Percentiles rank a stretch among this genome's conserved stretches.
Evolutionary conservation across 2,329 filamentous ascomycete species (phyloP).

Genomic region (Hansfordia pulvinata): DNA sequence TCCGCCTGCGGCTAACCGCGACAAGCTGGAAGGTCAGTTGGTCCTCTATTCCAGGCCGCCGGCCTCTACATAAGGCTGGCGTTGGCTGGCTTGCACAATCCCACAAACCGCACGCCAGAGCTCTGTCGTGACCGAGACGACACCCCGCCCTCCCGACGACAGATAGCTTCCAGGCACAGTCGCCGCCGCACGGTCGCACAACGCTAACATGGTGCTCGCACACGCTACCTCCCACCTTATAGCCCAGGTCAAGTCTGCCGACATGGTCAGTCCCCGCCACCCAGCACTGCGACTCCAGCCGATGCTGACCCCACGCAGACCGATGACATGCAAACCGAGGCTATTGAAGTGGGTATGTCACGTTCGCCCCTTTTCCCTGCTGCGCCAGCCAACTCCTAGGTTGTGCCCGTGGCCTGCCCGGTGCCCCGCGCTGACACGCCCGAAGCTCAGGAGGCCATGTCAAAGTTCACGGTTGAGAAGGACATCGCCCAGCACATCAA

Average conservation of each 20-base stretch:
- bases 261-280: constrained; percentile 60
- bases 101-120: no score
- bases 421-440: constrained; percentile 4
- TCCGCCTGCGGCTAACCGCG: constrained; percentile 8
- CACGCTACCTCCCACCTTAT: constrained; percentile 6
- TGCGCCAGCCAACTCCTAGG: background rate
- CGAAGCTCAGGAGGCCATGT: constrained; percentile 48
- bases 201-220: no score
- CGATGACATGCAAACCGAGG: constrained; percentile 94
- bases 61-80: no score
- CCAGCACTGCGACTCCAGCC: constrained; percentile 4
- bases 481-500: constrained; percentile 24
- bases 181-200: no score
- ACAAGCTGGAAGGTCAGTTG: constrained; percentile 19
- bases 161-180: no score
- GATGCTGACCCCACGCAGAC: constrained; percentile 43
- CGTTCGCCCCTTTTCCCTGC: no score
- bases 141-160: no score
- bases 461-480: constrained; percentile 50
- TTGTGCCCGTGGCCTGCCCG: constrained; percentile 5
- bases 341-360: constrained; percentile 81
- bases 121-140: no score
- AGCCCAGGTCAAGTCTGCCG: constrained; percentile 96
- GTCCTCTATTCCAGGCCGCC: no score
- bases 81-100: no score